Conservation (phyloP, 108 stramenopile genomes). For the Pseudonitzschia multiseries region DNA sequence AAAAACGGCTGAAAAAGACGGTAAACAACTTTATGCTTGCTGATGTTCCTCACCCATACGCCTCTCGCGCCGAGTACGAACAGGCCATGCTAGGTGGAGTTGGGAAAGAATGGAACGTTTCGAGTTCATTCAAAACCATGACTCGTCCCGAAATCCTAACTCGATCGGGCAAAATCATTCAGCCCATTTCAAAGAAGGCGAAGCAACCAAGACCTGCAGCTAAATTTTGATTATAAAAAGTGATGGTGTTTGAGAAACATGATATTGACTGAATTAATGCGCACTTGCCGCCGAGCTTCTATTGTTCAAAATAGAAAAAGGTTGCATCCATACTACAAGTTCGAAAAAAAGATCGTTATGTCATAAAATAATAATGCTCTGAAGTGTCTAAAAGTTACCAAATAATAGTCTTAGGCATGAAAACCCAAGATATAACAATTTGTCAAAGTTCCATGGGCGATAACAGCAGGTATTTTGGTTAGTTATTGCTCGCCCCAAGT, state of each 20-base stretch:
- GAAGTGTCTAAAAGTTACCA: too few relatives aligned
- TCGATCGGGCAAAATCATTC: conserved; percentile 90
- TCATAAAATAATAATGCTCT: too few relatives aligned
- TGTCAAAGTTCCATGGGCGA: too few relatives aligned
- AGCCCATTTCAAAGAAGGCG: conserved; percentile 86
- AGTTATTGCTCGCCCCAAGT: neutral
- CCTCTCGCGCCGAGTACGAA: conserved; percentile 94
- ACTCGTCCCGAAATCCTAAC: conserved; percentile 90
- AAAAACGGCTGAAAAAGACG: conserved; percentile 88
- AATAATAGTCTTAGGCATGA: too few relatives aligned
- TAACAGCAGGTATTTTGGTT: too few relatives aligned
- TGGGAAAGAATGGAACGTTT: conserved; percentile 95
- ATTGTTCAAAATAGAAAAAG: too few relatives aligned
- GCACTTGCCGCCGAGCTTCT: too few relatives aligned
- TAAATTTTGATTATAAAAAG: conserved; percentile 57
- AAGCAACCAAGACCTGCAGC: conserved; percentile 66
- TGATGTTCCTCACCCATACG: conserved; percentile 95
- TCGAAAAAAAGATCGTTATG: too few relatives aligned
- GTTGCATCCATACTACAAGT: too few relatives aligned
- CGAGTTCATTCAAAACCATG: conserved; percentile 76
- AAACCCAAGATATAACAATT: too few relatives aligned
- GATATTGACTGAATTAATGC: too few relatives aligned
- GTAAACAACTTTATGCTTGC: conserved; percentile 80
- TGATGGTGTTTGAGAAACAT: too few relatives aligned
- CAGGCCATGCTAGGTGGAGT: conserved; percentile 88